Base-by-base conservation (phyloP, 2,329 filamentous ascomycete species). In the Cercospora janseana region DNA sequence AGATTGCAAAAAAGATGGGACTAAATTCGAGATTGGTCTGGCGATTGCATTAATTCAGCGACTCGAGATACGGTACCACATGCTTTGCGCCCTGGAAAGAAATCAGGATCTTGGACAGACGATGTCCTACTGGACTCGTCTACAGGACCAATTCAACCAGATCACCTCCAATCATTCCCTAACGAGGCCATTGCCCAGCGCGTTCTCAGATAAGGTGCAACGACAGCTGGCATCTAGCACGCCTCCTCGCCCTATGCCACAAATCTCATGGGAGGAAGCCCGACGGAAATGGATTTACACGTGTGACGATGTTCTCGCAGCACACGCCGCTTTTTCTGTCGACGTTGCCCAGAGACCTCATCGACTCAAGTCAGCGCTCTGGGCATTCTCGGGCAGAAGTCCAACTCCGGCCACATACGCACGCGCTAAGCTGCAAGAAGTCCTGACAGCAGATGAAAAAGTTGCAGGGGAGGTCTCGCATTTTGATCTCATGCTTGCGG, bases 181-280 rank as follows among this genome's bases (percentile, higher is more conserved):
- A 2, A 86, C 82, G 0, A 82, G 77, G 43, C 69, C 80, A 0
- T 82, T 94, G 0, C 79, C 83, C 0, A 83, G 84, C n/a, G 83
- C 91, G 0, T 97, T 96, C 67, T 96, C 89, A 61, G 81, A 82
- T 18, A 95, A 95, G 65, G 79, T 97, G 28, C 93, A 98, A 66
- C 81, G 91, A n/a, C 86, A 86, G 56, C 76, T 98, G 24, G 91
- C 93, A 1, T 96, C 90, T 60, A 96, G 90, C 0, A 91, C 96
- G 62, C 93, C 93, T 3, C 93, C 93, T 6, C 81, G 92, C 6
- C 91, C 92, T 0, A 92, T 96, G 60, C 87, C 96, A 8, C 79
- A 88, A 46, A 74, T 91, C 2, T 81, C 79, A 20, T 86, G 88
- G 59, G 79, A 84, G 10, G 83, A 88, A 61, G 87, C 90, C 0